Evolutionary conservation across 805 yeast species (phyloP).

Genomic region (Yamadazyma nakazawae): DNA sequence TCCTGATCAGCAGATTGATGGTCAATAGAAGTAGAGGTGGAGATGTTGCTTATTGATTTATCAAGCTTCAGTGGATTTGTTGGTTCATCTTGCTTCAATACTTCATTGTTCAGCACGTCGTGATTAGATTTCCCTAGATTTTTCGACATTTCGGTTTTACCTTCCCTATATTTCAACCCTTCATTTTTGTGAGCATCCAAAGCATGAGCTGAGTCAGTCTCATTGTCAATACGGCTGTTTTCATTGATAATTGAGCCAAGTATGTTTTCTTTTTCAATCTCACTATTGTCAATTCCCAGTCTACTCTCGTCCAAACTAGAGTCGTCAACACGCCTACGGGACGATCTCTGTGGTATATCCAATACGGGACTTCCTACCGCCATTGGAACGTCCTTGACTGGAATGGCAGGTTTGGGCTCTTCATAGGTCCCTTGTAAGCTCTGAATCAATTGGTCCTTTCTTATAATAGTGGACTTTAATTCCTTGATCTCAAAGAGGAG

Average conservation of each 20-base stretch:
- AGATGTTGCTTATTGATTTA: not conserved
- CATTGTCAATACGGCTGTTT: not conserved
- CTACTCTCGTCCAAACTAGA: not conserved
- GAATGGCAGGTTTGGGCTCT: not conserved
- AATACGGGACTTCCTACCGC: not conserved
- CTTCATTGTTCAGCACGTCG: not conserved
- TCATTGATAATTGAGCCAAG: not conserved
- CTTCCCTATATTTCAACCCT: too few species aligned
- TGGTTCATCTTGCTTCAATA: not conserved
- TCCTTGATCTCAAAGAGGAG: slow-evolving; percentile 36
- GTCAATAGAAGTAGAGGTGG: slow-evolving; percentile 6
- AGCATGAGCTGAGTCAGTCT: too few species aligned
- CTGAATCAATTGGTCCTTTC: slow-evolving; percentile 15
- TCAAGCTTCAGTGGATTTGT: not conserved
- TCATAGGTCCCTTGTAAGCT: slow-evolving; percentile 14
- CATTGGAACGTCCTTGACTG: not conserved
- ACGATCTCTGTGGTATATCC: slow-evolving; percentile 24
- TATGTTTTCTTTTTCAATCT: not conserved
- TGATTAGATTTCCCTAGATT: too few species aligned
- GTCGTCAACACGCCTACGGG: slow-evolving; percentile 14
- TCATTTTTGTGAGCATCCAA: too few species aligned
- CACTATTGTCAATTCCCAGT: not conserved
- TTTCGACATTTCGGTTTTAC: too few species aligned
- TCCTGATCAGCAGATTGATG: not conserved
- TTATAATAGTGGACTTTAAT: slow-evolving; percentile 19